These are phyloP conservation scores for Rugonectria rugulosa DNA, from an alignment of 2,329 filamentous ascomycete species.

Conservation along the genomic window DNA sequence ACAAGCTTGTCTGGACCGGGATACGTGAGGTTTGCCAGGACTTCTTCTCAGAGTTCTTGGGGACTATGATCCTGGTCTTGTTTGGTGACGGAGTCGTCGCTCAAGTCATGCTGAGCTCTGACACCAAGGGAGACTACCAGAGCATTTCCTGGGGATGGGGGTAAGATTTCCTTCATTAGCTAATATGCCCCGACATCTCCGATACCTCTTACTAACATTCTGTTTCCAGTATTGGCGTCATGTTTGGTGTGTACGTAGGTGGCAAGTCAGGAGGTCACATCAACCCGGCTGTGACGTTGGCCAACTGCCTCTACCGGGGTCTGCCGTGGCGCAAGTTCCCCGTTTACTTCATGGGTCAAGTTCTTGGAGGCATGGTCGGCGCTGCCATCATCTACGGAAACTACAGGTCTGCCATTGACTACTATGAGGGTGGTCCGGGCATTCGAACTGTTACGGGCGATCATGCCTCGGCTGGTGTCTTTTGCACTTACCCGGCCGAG, in stretches of 20 bases:
- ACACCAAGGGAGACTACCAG: conserved; percentile 56
- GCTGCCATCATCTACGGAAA: conserved; percentile 68
- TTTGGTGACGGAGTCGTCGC: conserved; percentile 77
- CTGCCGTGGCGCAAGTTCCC: conserved; percentile 75
- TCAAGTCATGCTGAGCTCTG: conserved; percentile 67
- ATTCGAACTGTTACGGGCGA: conserved; percentile 67
- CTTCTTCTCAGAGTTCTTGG: conserved; percentile 72
- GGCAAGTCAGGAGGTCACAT: conserved; percentile 73
- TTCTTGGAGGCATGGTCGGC: conserved; percentile 71
- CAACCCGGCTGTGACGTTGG: conserved; percentile 75
- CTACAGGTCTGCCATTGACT: conserved; percentile 70
- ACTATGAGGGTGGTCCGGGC: conserved; percentile 65
- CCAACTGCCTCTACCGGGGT: conserved; percentile 72
- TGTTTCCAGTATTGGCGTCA: conserved; percentile 65
- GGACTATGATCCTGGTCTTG: conserved; percentile 71
- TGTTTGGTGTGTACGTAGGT: conserved; percentile 73
- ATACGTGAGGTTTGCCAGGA: conserved; percentile 61
- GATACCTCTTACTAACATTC: conserved; percentile 3
- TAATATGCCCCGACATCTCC: conserved; percentile 1
- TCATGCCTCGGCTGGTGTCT: conserved; percentile 73
- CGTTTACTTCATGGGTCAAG: conserved; percentile 70
- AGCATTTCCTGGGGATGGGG: conserved; percentile 60
- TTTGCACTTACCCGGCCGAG: conserved; percentile 74
- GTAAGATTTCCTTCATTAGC: conserved; percentile 43
- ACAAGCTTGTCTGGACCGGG: conserved; percentile 56